Percentiles rank a stretch among this genome's conserved stretches.
phyloP scores from a whole-genome alignment of 2,329 filamentous ascomycete genomes.

The Calycina herbarum region DNA sequence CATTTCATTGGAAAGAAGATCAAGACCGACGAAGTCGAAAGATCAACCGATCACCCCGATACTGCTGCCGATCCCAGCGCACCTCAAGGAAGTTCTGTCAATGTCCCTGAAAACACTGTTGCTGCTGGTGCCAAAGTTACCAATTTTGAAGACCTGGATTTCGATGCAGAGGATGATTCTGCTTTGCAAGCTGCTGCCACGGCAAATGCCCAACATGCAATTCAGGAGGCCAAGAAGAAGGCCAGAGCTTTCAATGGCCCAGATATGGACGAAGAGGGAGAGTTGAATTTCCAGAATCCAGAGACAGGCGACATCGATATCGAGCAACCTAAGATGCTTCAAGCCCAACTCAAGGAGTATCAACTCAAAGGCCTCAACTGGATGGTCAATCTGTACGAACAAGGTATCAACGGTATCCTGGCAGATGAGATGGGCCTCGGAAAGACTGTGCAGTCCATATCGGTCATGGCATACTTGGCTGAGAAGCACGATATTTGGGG shows the following conservation, averaged over 20 bases:
- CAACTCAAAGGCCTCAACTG: constrained; percentile 99
- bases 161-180: constrained; percentile 91
- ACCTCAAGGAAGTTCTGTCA: constrained; percentile 40
- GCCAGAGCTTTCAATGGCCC: constrained; percentile 87
- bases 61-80: constrained; percentile 50
- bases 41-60: constrained; percentile 80
- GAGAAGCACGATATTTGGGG: constrained; percentile 99
- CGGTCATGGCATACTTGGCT: constrained; percentile 97
- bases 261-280: constrained; percentile 83
- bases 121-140: constrained; percentile 71
- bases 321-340: constrained; percentile 89
- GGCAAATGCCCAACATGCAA: constrained; percentile 94
- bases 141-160: constrained; percentile 91
- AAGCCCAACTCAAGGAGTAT: constrained; percentile 95
- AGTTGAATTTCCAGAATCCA: constrained; percentile 99
- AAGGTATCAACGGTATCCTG: constrained; percentile 98
- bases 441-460: constrained; percentile 98
- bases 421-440: constrained; percentile 99
- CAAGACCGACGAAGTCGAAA: constrained; percentile 93
- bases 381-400: constrained; percentile 98
- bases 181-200: constrained; percentile 79
- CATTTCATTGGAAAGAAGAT: constrained; percentile 99
- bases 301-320: constrained; percentile 93
- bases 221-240: constrained; percentile 90
- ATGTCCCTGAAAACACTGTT: constrained; percentile 55